Conservation (phyloP, 1,284 basidiomycete genomes). For the Malassezia cuniculi region DNA sequence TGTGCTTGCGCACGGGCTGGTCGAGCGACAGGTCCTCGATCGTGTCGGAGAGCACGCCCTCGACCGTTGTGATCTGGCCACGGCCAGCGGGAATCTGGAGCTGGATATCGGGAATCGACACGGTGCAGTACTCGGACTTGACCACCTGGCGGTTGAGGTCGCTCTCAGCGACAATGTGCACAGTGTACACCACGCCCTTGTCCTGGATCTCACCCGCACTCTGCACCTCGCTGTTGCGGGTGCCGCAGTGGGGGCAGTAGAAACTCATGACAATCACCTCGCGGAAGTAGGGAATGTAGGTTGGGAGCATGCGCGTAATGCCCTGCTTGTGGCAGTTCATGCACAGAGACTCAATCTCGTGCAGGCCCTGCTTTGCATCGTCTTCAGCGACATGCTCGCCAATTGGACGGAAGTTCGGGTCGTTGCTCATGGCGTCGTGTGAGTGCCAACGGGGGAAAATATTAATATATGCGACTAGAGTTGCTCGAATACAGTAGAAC, state of each 20-base stretch:
- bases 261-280: conserved; percentile 96
- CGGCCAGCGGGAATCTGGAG: conserved; percentile 72
- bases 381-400: conserved; percentile 11
- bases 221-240: conserved; percentile 85
- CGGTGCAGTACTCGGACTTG: conserved; percentile 69
- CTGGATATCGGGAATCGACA: conserved; percentile 74
- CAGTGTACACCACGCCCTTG: conserved; percentile 58
- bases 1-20: conserved; percentile 73
- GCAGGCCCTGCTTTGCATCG: conserved; percentile 27
- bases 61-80: conserved; percentile 88
- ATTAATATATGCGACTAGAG: no score
- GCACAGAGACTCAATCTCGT: conserved; percentile 70
- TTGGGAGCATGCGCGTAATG: conserved; percentile 76
- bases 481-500: no score
- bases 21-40: conserved; percentile 68
- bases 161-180: conserved; percentile 56
- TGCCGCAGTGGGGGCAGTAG: conserved; percentile 81
- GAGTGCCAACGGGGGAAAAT: no score
- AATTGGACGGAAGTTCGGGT: conserved; percentile 11
- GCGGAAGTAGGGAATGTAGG: conserved; percentile 87
- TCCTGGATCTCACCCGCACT: conserved; percentile 70
- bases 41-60: conserved; percentile 78
- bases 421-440: conserved; percentile 2
- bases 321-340: conserved; percentile 90
- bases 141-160: conserved; percentile 90